Evolutionary conservation across 192 early-diverging fungal genomes (phyloP).

Genomic region (Borealophlyctis nickersoniae): DNA sequence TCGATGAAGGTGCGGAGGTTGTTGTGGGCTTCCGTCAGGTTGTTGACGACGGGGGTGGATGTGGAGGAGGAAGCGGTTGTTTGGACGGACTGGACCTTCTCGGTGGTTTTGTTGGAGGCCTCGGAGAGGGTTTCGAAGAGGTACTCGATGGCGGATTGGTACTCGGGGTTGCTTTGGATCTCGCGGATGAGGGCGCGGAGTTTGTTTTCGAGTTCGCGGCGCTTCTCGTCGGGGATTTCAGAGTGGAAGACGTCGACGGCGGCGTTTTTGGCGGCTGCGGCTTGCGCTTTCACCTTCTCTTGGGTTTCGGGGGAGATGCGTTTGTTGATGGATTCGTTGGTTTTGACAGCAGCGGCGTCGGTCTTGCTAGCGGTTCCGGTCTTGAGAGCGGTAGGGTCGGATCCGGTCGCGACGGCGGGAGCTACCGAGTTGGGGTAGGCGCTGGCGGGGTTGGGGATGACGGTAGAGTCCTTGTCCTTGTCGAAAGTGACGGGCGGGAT

Average conservation of each 20-base stretch:
- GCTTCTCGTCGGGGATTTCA: background rate
- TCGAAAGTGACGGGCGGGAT: background rate
- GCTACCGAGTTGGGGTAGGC: background rate
- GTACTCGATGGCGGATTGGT: background rate
- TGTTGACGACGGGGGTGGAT: background rate
- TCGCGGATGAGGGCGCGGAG: background rate
- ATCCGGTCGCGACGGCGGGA: background rate
- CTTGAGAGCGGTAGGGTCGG: background rate
- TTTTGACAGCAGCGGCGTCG: background rate
- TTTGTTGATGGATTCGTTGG: background rate
- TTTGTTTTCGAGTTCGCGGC: background rate
- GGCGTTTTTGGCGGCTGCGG: background rate
- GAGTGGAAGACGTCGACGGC: background rate
- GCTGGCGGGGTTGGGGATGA: background rate
- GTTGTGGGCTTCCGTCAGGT: background rate
- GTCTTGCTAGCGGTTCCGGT: background rate
- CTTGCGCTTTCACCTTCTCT: too few species aligned
- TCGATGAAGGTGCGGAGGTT: slow-evolving; percentile 1
- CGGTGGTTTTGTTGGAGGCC: background rate
- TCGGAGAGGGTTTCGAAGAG: background rate
- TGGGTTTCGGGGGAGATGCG: background rate
- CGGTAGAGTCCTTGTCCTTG: background rate
- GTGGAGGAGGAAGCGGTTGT: background rate
- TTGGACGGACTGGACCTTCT: background rate
- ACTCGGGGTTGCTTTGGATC: background rate